Evolutionary conservation across 129 eudicot genomes (phyloP).

Genomic region (Glebionis coronaria): DNA sequence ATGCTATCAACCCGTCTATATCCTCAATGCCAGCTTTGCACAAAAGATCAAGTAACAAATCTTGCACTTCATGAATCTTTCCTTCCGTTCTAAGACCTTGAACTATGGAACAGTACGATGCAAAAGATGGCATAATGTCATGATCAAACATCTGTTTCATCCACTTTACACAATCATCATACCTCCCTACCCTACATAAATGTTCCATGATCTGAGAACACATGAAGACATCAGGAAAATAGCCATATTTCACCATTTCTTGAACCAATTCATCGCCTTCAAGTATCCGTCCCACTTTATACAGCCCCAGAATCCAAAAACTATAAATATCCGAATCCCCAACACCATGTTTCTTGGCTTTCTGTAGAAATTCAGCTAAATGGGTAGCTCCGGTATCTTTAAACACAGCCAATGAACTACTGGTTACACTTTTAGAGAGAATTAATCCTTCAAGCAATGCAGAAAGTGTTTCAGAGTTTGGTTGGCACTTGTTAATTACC

Average conservation of each 20-base stretch:
- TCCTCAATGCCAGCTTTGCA: slow-evolving; percentile 29
- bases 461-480: slow-evolving; percentile 19
- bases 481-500: slow-evolving; percentile 29
- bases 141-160: slow-evolving; percentile 29
- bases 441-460: slow-evolving; percentile 29
- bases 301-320: slow-evolving; percentile 33
- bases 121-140: slow-evolving; percentile 29
- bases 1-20: slow-evolving; percentile 22
- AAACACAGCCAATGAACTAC: slow-evolving; percentile 13
- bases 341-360: slow-evolving; percentile 21
- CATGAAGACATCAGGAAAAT: slow-evolving; percentile 13
- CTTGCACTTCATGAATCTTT: slow-evolving; percentile 24
- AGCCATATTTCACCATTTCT: slow-evolving; percentile 36
- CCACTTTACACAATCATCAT: slow-evolving; percentile 31
- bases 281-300: slow-evolving; percentile 33
- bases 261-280: slow-evolving; percentile 34
- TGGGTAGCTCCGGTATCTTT: slow-evolving; percentile 18
- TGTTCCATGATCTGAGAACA: slow-evolving; percentile 28
- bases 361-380: slow-evolving; percentile 14
- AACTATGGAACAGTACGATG: slow-evolving; percentile 24
- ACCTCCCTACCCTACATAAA: slow-evolving; percentile 21
- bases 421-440: neutral
- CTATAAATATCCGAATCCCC: slow-evolving; percentile 14
- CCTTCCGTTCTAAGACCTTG: slow-evolving; percentile 35
- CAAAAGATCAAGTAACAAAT: slow-evolving; percentile 26